Conservation (phyloP, 208 protist genomes). For the Dictyostelium gargantuum region DNA sequence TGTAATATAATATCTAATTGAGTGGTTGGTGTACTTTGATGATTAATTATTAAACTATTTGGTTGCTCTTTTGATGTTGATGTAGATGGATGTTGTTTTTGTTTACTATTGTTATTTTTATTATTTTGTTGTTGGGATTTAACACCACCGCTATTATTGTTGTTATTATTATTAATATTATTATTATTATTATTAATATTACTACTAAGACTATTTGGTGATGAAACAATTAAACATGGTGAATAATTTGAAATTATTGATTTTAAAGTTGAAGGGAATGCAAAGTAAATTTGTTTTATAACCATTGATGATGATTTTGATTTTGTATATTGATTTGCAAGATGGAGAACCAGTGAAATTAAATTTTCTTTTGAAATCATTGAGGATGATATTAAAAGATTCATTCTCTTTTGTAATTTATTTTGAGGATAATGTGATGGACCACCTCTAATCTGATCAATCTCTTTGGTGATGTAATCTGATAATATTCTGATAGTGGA, state of each 20-base stretch:
- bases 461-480: slow-evolving; percentile 4
- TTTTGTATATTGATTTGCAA: slow-evolving; percentile 6
- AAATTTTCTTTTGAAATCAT: background rate
- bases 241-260: background rate
- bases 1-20: slow-evolving; percentile 39
- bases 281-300: slow-evolving; percentile 23
- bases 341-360: background rate
- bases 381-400: background rate
- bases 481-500: background rate
- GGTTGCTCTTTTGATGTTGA: background rate
- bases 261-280: slow-evolving; percentile 4
- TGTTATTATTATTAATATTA: background rate
- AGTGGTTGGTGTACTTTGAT: background rate
- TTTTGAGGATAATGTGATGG: background rate
- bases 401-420: background rate
- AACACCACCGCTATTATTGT: background rate
- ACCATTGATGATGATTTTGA: background rate
- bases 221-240: background rate
- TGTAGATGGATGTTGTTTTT: background rate
- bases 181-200: background rate
- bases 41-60: background rate
- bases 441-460: background rate
- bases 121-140: background rate
- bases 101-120: background rate
- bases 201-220: background rate